Conservation (phyloP, 805 yeast genomes). For the Wickerhamomyces tratensis region DNA sequence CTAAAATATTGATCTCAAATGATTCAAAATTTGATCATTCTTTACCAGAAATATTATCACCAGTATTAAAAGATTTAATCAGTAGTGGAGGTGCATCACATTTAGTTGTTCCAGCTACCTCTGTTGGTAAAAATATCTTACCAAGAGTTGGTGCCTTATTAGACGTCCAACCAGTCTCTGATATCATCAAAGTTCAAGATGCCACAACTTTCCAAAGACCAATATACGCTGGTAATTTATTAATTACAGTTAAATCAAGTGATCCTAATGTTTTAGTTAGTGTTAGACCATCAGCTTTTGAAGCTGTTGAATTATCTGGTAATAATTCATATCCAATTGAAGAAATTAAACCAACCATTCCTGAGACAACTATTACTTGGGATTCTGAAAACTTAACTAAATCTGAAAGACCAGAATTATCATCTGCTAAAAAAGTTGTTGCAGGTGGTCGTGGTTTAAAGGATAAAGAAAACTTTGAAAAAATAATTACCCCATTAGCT, state of each 20-base stretch:
- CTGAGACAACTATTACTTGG: constrained; percentile 42
- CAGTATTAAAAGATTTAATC: constrained; percentile 40
- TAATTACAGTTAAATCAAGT: constrained; percentile 65
- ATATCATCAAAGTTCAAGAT: constrained; percentile 58
- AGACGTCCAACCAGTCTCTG: constrained; percentile 84
- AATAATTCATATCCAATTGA: constrained; percentile 35
- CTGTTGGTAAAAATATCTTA: constrained; percentile 76
- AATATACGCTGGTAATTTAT: constrained; percentile 92
- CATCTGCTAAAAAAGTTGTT: constrained; percentile 72
- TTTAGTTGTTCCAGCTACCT: constrained; percentile 73
- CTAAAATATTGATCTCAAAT: constrained; percentile 39
- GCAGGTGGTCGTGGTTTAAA: constrained; percentile 94
- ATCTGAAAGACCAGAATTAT: constrained; percentile 85
- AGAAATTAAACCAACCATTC: constrained; percentile 28
- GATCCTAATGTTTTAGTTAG: constrained; percentile 64
- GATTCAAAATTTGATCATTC: constrained; percentile 54
- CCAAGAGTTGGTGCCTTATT: constrained; percentile 83
- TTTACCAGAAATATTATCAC: constrained; percentile 74
- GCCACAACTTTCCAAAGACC: constrained; percentile 81
- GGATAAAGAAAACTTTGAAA: constrained; percentile 78
- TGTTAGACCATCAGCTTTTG: constrained; percentile 80
- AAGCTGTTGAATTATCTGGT: constrained; percentile 29
- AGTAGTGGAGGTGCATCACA: constrained; percentile 43
- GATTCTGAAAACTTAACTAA: constrained; percentile 66
- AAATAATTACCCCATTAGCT: constrained; percentile 74